phyloP scores from a whole-genome alignment of 371 early-diverging fungal species.

The Conidiobolus incongruus region DNA sequence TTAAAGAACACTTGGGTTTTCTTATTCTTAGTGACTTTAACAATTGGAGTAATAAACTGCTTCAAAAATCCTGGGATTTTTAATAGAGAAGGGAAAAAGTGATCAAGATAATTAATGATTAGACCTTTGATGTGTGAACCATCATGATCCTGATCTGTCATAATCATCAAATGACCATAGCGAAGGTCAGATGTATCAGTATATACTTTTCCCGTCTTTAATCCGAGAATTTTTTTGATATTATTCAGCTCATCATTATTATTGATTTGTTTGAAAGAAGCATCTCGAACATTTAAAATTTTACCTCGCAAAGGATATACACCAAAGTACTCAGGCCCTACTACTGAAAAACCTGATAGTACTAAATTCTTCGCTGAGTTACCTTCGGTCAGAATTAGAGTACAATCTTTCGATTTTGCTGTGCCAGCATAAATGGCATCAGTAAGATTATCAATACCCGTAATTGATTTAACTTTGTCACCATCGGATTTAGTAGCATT shows the following conservation, averaged over 20 bases:
- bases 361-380: constrained; percentile 98
- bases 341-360: constrained; percentile 77
- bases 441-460: constrained; percentile 89
- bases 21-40: constrained; percentile 51
- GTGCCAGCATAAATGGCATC: constrained; percentile 97
- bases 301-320: constrained; percentile 99
- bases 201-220: constrained; percentile 83
- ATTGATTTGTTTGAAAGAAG: constrained; percentile 49
- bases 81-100: constrained; percentile 91
- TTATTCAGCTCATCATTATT: constrained; percentile 80
- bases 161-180: constrained; percentile 98
- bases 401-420: constrained; percentile 56
- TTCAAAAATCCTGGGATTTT: constrained; percentile 87
- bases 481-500: constrained; percentile 92
- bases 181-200: constrained; percentile 49
- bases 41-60: constrained; percentile 99
- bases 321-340: constrained; percentile 91
- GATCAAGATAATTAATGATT: constrained; percentile 95
- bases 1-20: constrained; percentile 72
- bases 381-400: constrained; percentile 98
- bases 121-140: constrained; percentile 99
- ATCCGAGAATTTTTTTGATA: constrained; percentile 93
- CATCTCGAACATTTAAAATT: constrained; percentile 96
- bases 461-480: constrained; percentile 37
- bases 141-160: constrained; percentile 99